A percentile compares a stretch with the other conserved stretches of the same genome.
These are phyloP conservation scores for Fusarium fujikuroi DNA, from an alignment of 2,329 filamentous ascomycete species.

Conservation along the genomic window DNA sequence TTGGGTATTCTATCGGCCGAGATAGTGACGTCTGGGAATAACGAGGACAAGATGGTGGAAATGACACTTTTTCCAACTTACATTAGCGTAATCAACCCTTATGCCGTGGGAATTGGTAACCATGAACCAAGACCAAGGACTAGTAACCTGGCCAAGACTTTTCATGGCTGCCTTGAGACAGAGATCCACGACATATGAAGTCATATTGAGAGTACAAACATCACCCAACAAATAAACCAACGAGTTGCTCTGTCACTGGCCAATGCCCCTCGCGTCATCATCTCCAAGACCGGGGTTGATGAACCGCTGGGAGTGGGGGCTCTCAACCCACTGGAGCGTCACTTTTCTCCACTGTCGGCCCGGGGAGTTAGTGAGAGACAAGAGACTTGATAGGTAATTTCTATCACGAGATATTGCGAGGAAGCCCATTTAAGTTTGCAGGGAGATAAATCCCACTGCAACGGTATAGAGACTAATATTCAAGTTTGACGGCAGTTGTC, in stretches of 20 bases:
- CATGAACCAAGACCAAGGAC: neutral
- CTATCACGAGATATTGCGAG: neutral
- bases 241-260: slow-evolving; percentile 1
- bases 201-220: slow-evolving; percentile 4
- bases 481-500: neutral
- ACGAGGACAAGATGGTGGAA: neutral
- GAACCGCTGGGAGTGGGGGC: slow-evolving; percentile 13
- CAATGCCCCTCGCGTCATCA: slow-evolving; percentile 25
- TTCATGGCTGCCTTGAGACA: slow-evolving; percentile 1
- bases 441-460: neutral
- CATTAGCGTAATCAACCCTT: neutral
- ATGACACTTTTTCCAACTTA: neutral
- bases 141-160: neutral
- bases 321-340: slow-evolving; percentile 10
- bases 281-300: slow-evolving; percentile 13
- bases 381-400: neutral
- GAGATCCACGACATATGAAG: slow-evolving; percentile 19
- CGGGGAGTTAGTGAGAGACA: neutral
- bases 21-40: neutral
- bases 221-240: slow-evolving; percentile 2
- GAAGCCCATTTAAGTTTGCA: slow-evolving; percentile 12
- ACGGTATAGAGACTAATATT: neutral
- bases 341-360: slow-evolving; percentile 18
- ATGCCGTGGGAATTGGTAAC: neutral
- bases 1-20: neutral